Evolutionary conservation across 805 yeast species (phyloP), one percentile per base, ranked within the genome.

Genomic region (Pichia californica): DNA sequence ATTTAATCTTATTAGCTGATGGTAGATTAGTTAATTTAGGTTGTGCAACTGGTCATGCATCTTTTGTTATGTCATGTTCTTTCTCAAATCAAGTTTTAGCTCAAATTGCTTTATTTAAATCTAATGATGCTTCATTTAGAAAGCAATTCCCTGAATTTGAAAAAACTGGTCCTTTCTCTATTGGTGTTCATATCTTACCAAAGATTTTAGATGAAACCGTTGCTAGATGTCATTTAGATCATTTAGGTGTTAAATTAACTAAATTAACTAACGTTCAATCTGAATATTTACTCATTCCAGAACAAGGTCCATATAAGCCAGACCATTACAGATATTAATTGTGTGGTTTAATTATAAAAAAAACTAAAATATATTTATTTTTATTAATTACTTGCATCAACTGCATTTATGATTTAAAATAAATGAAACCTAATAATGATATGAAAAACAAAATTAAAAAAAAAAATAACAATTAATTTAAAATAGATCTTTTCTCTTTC

Each of bases 41-140:
- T 63, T 93, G 98, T 77, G 99, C 98, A 68, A 91, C 98, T 63
- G 99, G 99, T 68, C 99, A 91, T 80, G 85, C 98, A 41, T 88
- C 97, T 33, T 91, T 91, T 67, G 99, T 91, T 65, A 91, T 91
- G 99, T 88, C 97, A 52, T 93, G 98, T 76, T 93, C 98, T 44
- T 91, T 91, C 95, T 87, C 97, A 61, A 91, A 91, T 86, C 99
- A 91, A 78, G 98, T 91, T 54, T 79, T 91, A 67, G 99, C 99
- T 60, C 99, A 91, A 77, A 91, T 89, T 64, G 98, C 97, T 62
- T 76, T 89, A 67, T 91, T 76, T 94, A 91, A 88, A 71, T 81
- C 94, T 62, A 63, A 82, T 52, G 88, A 91, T 74, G 72, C 67
- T 49, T 79, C 65, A 52, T 91, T 93, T 87, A 83, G 85, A 72